phyloP scores from a whole-genome alignment of 2,329 filamentous ascomycete species.

The Hymenoscyphus albidus region DNA sequence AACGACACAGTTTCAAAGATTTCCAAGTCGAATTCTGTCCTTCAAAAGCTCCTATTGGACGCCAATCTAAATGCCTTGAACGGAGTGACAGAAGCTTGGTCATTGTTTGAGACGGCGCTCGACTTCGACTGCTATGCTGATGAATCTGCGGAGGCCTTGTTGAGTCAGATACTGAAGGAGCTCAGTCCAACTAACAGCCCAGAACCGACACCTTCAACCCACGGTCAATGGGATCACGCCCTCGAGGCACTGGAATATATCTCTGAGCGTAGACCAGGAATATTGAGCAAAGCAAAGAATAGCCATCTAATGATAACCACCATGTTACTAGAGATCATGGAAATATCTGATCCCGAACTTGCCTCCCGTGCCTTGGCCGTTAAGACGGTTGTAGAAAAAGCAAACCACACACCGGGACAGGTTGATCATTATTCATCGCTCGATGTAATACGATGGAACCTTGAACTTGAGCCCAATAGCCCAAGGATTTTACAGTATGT shows the following conservation, averaged over 20 bases:
- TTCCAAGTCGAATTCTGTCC: slow-evolving; percentile 37
- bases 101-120: slow-evolving; percentile 48
- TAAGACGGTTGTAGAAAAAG: slow-evolving; percentile 43
- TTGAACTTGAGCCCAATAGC: slow-evolving; percentile 43
- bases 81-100: slow-evolving; percentile 38
- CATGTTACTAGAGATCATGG: slow-evolving; percentile 51
- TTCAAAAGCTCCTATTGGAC: slow-evolving; percentile 48
- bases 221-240: slow-evolving; percentile 25
- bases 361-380: slow-evolving; percentile 33
- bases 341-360: slow-evolving; percentile 41
- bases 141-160: slow-evolving; percentile 33
- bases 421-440: slow-evolving; percentile 40
- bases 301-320: slow-evolving; percentile 49
- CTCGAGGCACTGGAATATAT: slow-evolving; percentile 48
- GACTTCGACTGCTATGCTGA: slow-evolving; percentile 31
- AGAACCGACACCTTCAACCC: background rate
- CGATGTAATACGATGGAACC: slow-evolving; percentile 52
- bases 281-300: slow-evolving; percentile 45
- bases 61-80: slow-evolving; percentile 40
- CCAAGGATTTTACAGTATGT: slow-evolving; percentile 49
- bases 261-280: slow-evolving; percentile 41
- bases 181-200: slow-evolving; percentile 24
- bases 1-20: slow-evolving; percentile 39
- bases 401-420: slow-evolving; percentile 5
- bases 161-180: slow-evolving; percentile 30